phyloP scores from a whole-genome alignment of 2,329 filamentous ascomycete species.

The Trichoderma endophyticum region DNA sequence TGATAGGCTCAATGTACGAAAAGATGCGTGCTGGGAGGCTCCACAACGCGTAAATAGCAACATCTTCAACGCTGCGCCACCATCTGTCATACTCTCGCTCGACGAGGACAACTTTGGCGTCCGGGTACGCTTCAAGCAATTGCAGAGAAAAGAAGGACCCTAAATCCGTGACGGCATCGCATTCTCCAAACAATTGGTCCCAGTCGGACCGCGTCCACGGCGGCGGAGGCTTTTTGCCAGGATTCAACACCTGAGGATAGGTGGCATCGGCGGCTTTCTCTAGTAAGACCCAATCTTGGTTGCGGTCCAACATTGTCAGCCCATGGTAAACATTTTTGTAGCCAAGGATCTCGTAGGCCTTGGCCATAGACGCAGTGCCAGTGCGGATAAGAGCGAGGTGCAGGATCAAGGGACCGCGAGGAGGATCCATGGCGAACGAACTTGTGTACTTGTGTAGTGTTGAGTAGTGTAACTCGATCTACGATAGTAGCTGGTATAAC shows the following conservation, averaged over 20 bases:
- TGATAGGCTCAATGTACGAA: constrained; percentile 28
- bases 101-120: constrained; percentile 35
- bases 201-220: constrained; percentile 31
- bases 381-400: constrained; percentile 32
- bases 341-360: constrained; percentile 32
- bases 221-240: constrained; percentile 20
- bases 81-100: constrained; percentile 32
- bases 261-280: constrained; percentile 31
- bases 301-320: constrained; percentile 25
- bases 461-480: not conserved
- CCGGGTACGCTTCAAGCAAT: constrained; percentile 31
- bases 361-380: constrained; percentile 34
- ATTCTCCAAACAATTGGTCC: constrained; percentile 33
- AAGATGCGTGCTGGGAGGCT: constrained; percentile 21
- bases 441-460: not conserved
- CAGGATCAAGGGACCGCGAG: constrained; percentile 31
- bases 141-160: constrained; percentile 28
- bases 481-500: not conserved
- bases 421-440: constrained; percentile 8
- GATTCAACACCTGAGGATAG: constrained; percentile 21
- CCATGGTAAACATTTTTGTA: constrained; percentile 35
- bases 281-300: constrained; percentile 27
- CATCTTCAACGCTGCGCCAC: constrained; percentile 33
- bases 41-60: constrained; percentile 27
- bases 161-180: constrained; percentile 32